Percentiles rank a stretch among this genome's conserved stretches.
Evolutionary conservation across 306 rosid genomes (phyloP).

Genomic region (Fragaria iinumae): DNA sequence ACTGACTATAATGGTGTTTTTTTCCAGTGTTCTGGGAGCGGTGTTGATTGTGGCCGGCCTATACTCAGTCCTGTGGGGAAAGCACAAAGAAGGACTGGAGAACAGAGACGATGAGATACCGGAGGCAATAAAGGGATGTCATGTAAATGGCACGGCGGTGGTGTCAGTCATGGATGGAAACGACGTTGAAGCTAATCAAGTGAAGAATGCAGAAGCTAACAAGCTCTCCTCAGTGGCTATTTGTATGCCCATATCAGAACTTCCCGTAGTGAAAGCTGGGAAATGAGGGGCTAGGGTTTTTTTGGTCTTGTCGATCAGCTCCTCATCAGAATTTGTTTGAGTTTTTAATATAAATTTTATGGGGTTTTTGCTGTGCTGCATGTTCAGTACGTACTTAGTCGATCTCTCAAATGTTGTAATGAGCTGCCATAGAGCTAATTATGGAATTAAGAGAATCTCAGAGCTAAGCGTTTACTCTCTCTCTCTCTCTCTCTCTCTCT

Average conservation of each 20-base stretch:
- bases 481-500: neutral
- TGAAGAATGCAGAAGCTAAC: slow-evolving; percentile 13
- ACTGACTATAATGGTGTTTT: neutral
- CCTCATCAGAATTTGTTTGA: slow-evolving; percentile 3
- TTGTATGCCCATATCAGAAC: slow-evolving; percentile 33
- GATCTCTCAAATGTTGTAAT: neutral
- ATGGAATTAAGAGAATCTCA: neutral
- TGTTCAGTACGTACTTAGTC: neutral
- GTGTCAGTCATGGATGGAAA: slow-evolving; percentile 18
- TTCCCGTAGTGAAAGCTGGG: slow-evolving; percentile 15
- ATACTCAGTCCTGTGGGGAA: slow-evolving; percentile 89
- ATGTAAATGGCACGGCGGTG: slow-evolving; percentile 12
- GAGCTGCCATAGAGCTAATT: neutral
- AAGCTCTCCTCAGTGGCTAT: slow-evolving; percentile 36
- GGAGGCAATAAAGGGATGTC: slow-evolving; percentile 47
- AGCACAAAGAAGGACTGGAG: slow-evolving; percentile 60
- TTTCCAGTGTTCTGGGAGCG: slow-evolving; percentile 60
- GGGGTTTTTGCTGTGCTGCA: neutral
- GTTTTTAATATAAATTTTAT: neutral
- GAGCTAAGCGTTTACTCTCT: neutral
- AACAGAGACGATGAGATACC: slow-evolving; percentile 47
- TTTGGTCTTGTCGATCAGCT: neutral
- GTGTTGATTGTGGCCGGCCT: slow-evolving; percentile 70
- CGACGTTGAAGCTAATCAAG: slow-evolving; percentile 32
- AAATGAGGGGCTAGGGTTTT: neutral